phyloP scores from a whole-genome alignment of 2,329 filamentous ascomycete species.

The Talaromyces albobiverticillius region DNA sequence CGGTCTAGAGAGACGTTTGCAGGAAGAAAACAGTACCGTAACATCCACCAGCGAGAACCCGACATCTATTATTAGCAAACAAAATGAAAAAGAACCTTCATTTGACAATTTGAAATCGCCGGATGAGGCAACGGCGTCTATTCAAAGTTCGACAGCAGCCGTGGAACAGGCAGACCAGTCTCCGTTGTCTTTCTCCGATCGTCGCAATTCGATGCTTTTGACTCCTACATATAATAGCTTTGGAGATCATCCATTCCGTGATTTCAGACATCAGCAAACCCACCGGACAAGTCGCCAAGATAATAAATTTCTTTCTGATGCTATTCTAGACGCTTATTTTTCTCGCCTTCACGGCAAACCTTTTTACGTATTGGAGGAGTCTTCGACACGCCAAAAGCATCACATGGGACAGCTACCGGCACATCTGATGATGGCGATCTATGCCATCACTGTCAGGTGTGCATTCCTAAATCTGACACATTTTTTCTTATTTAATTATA shows the following conservation, averaged over 20 bases:
- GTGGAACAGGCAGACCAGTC: slow-evolving; percentile 15
- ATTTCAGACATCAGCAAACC: slow-evolving; percentile 21
- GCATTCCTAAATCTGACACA: slow-evolving; percentile 14
- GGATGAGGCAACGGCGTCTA: slow-evolving; percentile 19
- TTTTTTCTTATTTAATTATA: slow-evolving; percentile 1
- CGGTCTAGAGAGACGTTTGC: slow-evolving; percentile 75
- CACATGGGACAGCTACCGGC: slow-evolving; percentile 63
- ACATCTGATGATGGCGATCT: slow-evolving; percentile 52
- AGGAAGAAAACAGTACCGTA: slow-evolving; percentile 58
- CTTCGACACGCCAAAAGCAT: slow-evolving; percentile 67
- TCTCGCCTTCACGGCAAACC: slow-evolving; percentile 75
- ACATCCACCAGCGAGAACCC: slow-evolving; percentile 46
- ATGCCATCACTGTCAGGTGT: slow-evolving; percentile 61
- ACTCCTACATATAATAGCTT: slow-evolving; percentile 17
- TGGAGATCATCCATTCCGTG: slow-evolving; percentile 14
- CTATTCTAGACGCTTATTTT: slow-evolving; percentile 76
- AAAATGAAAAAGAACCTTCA: slow-evolving; percentile 16
- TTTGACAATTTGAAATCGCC: slow-evolving; percentile 12
- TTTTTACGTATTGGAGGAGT: slow-evolving; percentile 77
- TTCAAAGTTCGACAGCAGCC: slow-evolving; percentile 16
- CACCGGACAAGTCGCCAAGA: slow-evolving; percentile 40
- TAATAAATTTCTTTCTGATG: slow-evolving; percentile 53
- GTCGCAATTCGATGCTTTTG: slow-evolving; percentile 19
- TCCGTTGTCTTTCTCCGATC: slow-evolving; percentile 15
- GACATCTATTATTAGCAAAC: slow-evolving; percentile 36